phyloP scores from a whole-genome alignment of 2,329 filamentous ascomycete species.

The Aureobasidium sp. region DNA sequence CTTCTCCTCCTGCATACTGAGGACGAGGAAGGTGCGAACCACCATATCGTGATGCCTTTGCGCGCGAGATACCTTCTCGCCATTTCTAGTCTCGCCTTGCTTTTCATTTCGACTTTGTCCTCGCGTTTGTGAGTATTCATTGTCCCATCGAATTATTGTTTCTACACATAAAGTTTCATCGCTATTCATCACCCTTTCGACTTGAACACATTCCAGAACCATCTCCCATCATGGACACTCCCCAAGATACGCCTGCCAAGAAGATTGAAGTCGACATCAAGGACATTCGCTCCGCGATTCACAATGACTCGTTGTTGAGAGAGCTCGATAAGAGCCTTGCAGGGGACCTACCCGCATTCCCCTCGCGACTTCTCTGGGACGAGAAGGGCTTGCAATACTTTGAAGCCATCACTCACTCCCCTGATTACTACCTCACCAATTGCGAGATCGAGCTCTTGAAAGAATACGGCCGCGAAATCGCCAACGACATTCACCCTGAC shows the following conservation, averaged over 20 bases:
- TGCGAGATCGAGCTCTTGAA: conserved; percentile 1
- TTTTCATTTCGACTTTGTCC: background rate
- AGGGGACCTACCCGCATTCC: background rate
- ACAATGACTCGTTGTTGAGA: background rate
- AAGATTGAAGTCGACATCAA: background rate
- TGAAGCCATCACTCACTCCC: background rate
- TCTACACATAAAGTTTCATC: background rate
- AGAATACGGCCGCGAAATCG: background rate
- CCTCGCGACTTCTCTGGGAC: conserved; percentile 2
- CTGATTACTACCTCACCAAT: conserved; percentile 3
- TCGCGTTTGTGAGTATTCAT: background rate
- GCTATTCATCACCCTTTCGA: background rate
- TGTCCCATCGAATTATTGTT: background rate
- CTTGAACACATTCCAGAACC: background rate
- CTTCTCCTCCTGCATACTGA: background rate
- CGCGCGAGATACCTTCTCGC: background rate
- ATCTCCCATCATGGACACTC: background rate
- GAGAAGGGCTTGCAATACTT: conserved; percentile 4
- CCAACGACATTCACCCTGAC: background rate
- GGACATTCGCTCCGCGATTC: conserved; percentile 2
- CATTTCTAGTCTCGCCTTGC: background rate
- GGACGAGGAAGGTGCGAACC: background rate
- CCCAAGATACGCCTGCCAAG: background rate
- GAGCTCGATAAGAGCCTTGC: background rate
- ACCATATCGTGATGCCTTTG: background rate